These are phyloP conservation scores for Alternaria brassicae DNA, from an alignment of 2,329 filamentous ascomycete genomes.

Conservation along the genomic window DNA sequence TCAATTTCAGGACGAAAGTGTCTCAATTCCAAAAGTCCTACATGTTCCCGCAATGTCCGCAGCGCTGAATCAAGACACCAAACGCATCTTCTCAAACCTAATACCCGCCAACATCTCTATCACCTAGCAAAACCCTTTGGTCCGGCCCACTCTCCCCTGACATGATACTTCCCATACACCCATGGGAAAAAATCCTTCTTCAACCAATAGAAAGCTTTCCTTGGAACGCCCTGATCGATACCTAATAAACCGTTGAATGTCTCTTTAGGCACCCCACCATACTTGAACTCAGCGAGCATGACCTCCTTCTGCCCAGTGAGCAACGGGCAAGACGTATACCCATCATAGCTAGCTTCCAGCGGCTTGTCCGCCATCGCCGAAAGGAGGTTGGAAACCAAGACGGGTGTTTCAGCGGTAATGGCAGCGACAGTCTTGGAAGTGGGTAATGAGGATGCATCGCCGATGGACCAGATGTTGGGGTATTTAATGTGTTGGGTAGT, in stretches of 20 bases:
- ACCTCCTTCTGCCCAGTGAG: constrained; percentile 65
- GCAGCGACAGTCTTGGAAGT: constrained; percentile 52
- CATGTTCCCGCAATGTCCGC: not conserved
- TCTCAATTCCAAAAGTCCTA: not conserved
- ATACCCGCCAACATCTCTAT: not conserved
- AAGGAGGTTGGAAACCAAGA: constrained; percentile 48
- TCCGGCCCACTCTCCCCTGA: constrained; percentile 69
- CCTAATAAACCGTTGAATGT: constrained; percentile 64
- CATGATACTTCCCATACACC: constrained; percentile 67
- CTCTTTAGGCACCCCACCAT: constrained; percentile 68
- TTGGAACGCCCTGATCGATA: constrained; percentile 64
- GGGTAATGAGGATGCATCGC: constrained; percentile 49
- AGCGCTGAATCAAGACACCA: not conserved
- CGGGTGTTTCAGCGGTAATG: constrained; percentile 48
- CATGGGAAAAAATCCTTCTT: constrained; percentile 74
- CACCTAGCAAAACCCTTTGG: constrained; percentile 59
- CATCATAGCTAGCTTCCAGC: constrained; percentile 41
- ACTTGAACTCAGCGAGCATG: constrained; percentile 70
- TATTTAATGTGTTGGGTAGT: constrained; percentile 50
- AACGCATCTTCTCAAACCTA: no score
- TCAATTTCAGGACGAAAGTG: not conserved
- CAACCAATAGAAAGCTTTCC: constrained; percentile 66
- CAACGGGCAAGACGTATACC: constrained; percentile 52
- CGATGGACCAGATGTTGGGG: constrained; percentile 50
- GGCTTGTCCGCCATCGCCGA: constrained; percentile 36